phyloP scores from a whole-genome alignment of 2,329 filamentous ascomycete genomes.

The Xylaria sp. region DNA sequence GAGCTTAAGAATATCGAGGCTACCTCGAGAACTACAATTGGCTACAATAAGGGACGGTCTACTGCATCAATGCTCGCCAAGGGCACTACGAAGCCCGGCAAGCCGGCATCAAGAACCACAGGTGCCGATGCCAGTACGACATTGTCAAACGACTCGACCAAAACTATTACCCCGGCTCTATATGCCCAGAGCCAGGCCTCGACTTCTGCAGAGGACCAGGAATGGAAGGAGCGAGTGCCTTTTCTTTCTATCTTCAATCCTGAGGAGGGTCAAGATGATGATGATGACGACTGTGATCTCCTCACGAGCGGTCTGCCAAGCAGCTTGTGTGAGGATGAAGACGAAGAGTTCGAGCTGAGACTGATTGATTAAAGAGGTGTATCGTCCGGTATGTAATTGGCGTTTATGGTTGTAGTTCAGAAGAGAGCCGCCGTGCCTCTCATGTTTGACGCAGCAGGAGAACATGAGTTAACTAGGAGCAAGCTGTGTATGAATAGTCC shows the following conservation, averaged over 20 bases:
- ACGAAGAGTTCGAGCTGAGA: slow-evolving; percentile 60
- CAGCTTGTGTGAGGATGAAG: slow-evolving; percentile 43
- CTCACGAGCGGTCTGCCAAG: slow-evolving; percentile 35
- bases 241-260: slow-evolving; percentile 63
- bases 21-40: slow-evolving; percentile 79
- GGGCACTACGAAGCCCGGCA: slow-evolving; percentile 30
- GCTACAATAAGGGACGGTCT: slow-evolving; percentile 77
- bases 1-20: slow-evolving; percentile 64
- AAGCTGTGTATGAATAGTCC: background rate
- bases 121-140: slow-evolving; percentile 41
- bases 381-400: slow-evolving; percentile 2
- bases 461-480: background rate
- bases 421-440: background rate
- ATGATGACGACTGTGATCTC: slow-evolving; percentile 40
- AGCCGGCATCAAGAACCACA: slow-evolving; percentile 21
- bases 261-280: slow-evolving; percentile 49
- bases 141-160: slow-evolving; percentile 43
- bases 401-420: slow-evolving; percentile 10
- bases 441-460: slow-evolving; percentile 1
- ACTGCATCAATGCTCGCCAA: slow-evolving; percentile 52
- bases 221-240: slow-evolving; percentile 47
- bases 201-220: slow-evolving; percentile 37
- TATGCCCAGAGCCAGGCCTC: slow-evolving; percentile 40
- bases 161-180: slow-evolving; percentile 53
- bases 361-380: slow-evolving; percentile 33